Evolutionary conservation across 768 basidiomycete species (phyloP).

Genomic region (Pulveroboletus sp.): DNA sequence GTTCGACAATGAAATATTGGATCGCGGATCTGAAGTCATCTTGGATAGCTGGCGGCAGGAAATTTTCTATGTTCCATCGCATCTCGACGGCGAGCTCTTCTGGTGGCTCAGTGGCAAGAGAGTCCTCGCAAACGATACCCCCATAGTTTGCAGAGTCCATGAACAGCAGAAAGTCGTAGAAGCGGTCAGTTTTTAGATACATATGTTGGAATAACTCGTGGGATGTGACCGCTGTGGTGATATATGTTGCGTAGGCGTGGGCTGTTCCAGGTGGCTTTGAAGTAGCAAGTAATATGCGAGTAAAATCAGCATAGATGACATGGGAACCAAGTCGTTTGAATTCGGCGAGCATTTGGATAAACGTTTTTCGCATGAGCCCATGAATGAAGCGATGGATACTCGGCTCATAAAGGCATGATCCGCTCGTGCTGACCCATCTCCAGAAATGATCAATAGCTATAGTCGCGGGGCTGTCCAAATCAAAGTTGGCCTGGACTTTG

Average conservation of each 20-base stretch:
- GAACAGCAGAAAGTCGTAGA: slow-evolving; percentile 92
- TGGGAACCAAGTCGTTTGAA: slow-evolving; percentile 93
- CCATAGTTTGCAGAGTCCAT: slow-evolving; percentile 95
- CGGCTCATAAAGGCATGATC: slow-evolving; percentile 87
- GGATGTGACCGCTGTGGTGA: slow-evolving; percentile 88
- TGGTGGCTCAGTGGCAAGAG: slow-evolving; percentile 63
- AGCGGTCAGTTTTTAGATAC: slow-evolving; percentile 79
- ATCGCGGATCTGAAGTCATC: slow-evolving; percentile 69
- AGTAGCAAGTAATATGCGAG: slow-evolving; percentile 85
- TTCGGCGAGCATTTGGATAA: slow-evolving; percentile 94
- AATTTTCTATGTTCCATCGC: slow-evolving; percentile 90
- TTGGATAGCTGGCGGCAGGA: slow-evolving; percentile 84
- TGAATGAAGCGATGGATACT: slow-evolving; percentile 91
- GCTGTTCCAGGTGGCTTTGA: slow-evolving; percentile 96
- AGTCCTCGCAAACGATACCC: slow-evolving; percentile 83
- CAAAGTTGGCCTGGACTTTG: slow-evolving; percentile 66
- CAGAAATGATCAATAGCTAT: slow-evolving; percentile 91
- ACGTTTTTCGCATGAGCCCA: slow-evolving; percentile 96
- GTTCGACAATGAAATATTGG: slow-evolving; percentile 81
- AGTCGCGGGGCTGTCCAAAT: slow-evolving; percentile 64
- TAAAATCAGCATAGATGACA: slow-evolving; percentile 92
- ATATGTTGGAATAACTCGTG: slow-evolving; percentile 96
- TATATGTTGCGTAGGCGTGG: slow-evolving; percentile 93
- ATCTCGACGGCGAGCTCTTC: slow-evolving; percentile 73
- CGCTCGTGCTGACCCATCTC: slow-evolving; percentile 90